Percentiles rank a stretch among this genome's conserved stretches.
Evolutionary conservation across 1,284 basidiomycete genomes (phyloP).

Genomic region (Sparassis latifolia): DNA sequence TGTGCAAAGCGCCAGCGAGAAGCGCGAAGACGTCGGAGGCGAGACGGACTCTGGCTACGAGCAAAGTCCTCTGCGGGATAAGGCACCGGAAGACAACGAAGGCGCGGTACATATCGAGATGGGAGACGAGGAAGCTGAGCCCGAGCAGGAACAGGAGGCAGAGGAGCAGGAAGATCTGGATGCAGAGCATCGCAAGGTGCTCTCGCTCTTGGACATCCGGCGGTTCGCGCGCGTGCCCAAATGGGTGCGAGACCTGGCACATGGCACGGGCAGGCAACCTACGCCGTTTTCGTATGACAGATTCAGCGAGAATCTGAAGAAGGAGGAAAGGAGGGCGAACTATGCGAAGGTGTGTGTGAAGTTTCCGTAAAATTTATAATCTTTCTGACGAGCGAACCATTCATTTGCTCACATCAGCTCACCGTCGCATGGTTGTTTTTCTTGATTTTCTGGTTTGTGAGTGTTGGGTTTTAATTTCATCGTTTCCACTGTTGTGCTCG

Average conservation of each 20-base stretch:
- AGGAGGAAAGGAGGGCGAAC: slow-evolving; percentile 43
- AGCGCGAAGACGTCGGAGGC: too few relatives aligned
- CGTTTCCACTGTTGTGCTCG: not conserved
- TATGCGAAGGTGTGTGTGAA: slow-evolving; percentile 34
- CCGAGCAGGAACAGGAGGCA: not conserved
- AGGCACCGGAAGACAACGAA: not conserved
- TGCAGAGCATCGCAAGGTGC: not conserved
- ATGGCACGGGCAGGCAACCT: slow-evolving; percentile 7
- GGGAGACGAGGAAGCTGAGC: not conserved
- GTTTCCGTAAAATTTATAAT: not conserved
- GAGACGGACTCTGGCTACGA: not conserved
- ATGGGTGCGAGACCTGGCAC: slow-evolving; percentile 18
- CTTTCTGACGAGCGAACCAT: too few relatives aligned
- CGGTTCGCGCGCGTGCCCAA: slow-evolving; percentile 11
- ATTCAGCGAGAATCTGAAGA: slow-evolving; percentile 17
- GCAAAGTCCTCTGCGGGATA: not conserved
- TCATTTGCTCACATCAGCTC: slow-evolving; percentile 22
- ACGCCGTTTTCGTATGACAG: slow-evolving; percentile 17
- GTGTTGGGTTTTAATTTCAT: slow-evolving; percentile 6
- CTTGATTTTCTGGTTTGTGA: slow-evolving; percentile 51
- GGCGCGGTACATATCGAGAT: too few relatives aligned
- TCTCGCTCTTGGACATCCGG: slow-evolving; percentile 2
- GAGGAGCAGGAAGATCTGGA: not conserved
- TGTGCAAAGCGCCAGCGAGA: too few relatives aligned
- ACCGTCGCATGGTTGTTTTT: slow-evolving; percentile 42